phyloP scores from a whole-genome alignment of 2,329 filamentous ascomycete species.

The Aspergillus calidoustus region DNA sequence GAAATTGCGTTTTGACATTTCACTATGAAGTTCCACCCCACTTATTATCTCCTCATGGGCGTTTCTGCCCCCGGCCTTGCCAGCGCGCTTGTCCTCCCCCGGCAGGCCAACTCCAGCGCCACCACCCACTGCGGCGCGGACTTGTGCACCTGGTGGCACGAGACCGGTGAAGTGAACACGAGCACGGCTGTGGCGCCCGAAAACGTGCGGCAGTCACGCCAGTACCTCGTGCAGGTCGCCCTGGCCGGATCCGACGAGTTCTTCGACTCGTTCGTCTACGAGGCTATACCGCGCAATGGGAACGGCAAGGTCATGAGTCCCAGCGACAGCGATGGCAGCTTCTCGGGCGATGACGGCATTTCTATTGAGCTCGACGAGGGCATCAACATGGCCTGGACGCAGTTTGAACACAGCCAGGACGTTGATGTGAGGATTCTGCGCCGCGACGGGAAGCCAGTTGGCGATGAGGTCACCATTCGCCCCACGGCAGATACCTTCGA shows the following conservation, averaged over 20 bases:
- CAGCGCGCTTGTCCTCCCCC: conserved; percentile 2
- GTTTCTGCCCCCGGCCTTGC: neutral
- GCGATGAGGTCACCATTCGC: neutral
- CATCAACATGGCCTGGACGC: conserved; percentile 11
- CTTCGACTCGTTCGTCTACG: no score
- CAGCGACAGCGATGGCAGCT: conserved; percentile 2
- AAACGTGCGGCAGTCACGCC: no score
- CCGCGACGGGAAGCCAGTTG: conserved; percentile 4
- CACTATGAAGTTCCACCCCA: neutral
- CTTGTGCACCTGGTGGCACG: conserved; percentile 11
- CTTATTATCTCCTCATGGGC: neutral
- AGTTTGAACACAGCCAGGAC: conserved; percentile 10
- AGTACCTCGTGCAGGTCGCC: no score
- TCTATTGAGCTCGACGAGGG: conserved; percentile 9
- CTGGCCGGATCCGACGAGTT: no score
- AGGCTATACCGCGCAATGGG: neutral
- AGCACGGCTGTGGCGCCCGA: neutral
- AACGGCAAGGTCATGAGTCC: conserved; percentile 8
- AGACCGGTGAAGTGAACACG: conserved; percentile 1
- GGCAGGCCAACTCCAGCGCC: conserved; percentile 5
- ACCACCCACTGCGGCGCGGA: conserved; percentile 6
- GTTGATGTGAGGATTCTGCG: conserved; percentile 7
- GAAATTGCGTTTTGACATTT: no score
- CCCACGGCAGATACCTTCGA: neutral
- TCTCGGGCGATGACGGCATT: conserved; percentile 6